Conservation (phyloP, 1,284 basidiomycete species). For the Leccinum angustisporum region DNA sequence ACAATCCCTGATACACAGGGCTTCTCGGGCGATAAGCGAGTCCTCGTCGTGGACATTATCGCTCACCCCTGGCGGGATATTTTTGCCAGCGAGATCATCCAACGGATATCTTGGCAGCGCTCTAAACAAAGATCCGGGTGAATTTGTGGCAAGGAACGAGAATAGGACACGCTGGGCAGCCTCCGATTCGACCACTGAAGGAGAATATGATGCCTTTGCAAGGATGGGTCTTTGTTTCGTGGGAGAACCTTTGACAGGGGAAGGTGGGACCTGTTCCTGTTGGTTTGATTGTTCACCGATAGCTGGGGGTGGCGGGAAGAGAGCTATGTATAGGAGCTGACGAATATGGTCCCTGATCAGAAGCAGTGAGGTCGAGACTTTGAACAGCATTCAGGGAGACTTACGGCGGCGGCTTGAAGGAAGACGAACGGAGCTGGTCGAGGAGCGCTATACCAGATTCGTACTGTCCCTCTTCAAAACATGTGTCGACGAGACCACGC, state of each 20-base stretch:
- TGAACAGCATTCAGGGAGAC: slow-evolving; percentile 28
- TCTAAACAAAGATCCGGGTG: slow-evolving; percentile 50
- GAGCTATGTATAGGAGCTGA: slow-evolving; percentile 65
- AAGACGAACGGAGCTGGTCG: slow-evolving; percentile 56
- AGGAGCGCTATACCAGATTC: slow-evolving; percentile 60
- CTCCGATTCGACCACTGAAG: slow-evolving; percentile 45
- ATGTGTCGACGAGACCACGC: slow-evolving; percentile 60
- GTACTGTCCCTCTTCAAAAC: slow-evolving; percentile 73
- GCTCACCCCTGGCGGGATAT: slow-evolving; percentile 7
- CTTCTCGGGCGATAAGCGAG: slow-evolving; percentile 55
- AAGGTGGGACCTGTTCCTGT: slow-evolving; percentile 43
- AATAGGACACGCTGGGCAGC: slow-evolving; percentile 56
- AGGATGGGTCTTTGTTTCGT: slow-evolving; percentile 28
- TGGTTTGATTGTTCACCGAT: slow-evolving; percentile 35
- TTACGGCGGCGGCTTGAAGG: slow-evolving; percentile 54
- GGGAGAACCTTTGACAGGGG: slow-evolving; percentile 40
- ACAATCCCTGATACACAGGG: slow-evolving; percentile 49
- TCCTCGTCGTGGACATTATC: slow-evolving; percentile 45
- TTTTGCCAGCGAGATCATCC: slow-evolving; percentile 11
- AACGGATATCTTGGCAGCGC: slow-evolving; percentile 53
- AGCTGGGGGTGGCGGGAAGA: slow-evolving; percentile 50
- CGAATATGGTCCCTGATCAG: slow-evolving; percentile 53
- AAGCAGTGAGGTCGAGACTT: slow-evolving; percentile 14
- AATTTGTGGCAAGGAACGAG: slow-evolving; percentile 56
- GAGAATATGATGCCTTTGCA: slow-evolving; percentile 39